Evolutionary conservation across 352 stramenopile genomes (phyloP), one percentile per base, ranked within the genome.

Genomic region (Phytopythium vexans): DNA sequence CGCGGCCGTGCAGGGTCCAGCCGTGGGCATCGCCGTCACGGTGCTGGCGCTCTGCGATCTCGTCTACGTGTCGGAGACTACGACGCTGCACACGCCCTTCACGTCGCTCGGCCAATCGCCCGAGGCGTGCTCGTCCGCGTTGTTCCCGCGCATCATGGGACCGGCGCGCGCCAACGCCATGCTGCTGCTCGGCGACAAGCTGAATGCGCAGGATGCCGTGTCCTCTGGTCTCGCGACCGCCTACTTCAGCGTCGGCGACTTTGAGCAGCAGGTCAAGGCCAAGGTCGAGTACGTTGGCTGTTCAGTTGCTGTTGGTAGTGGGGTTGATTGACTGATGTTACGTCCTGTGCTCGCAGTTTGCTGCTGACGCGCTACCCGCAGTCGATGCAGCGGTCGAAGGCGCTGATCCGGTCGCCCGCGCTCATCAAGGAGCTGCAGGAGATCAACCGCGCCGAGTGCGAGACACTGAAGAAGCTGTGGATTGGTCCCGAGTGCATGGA

Each of bases 81-180:
- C 86, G 12, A 97, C 85, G 21, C 93, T 97, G 68, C 90, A 94
- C 68, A 97, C 90, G 35, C 93, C 90, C 14, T 98, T 98, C 72
- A 95, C 88, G 41, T 70, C 82, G 33, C 66, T 97, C 8, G 92
- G 89, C 0, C 83, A 97, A 54, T 83, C 88, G 3, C 92, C 92
- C 0, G 92, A 98, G 58, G 84, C 89, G n/a, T 96, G 87, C 56
- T 96, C 83, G 53, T 97, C 88, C 12, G 53, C 89, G 33, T 71
- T 92, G 0, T 95, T 97, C 64, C 74, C 87, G 1, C 64, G 65
- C 5, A 90, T 92, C 41, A 91, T 98, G 86, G 89, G 89, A 9
- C 64, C 72, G 5, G 74, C 82, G n/a, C 82, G 81, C 9, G 79
- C 89, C 9, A 98, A 97, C 47, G 88, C 94, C 35, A 72, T 97